Evolutionary conservation across 306 rosid genomes (phyloP).

Genomic region (Vigna hirtella): DNA sequence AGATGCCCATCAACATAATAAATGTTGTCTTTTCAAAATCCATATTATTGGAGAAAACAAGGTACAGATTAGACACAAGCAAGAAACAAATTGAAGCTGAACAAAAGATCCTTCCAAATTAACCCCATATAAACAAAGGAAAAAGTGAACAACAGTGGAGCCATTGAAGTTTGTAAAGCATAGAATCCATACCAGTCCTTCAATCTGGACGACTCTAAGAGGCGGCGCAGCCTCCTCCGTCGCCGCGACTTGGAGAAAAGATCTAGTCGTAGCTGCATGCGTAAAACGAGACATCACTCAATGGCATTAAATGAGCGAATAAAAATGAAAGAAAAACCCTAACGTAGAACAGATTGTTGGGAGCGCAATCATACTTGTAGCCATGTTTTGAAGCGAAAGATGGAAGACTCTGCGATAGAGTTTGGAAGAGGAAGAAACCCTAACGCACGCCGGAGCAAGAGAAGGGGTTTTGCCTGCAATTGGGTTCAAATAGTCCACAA

Average conservation of each 20-base stretch:
- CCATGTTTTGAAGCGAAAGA: constrained; percentile 39
- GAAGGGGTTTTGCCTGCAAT: neutral
- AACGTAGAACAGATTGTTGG: neutral
- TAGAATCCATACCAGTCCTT: constrained; percentile 73
- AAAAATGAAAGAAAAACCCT: neutral
- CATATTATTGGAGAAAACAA: neutral
- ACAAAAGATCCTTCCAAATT: neutral
- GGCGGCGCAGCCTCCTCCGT: constrained; percentile 91
- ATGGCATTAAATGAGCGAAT: neutral
- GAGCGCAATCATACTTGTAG: constrained; percentile 34
- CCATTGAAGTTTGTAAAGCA: neutral
- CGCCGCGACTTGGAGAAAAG: constrained; percentile 88
- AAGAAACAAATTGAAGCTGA: constrained; percentile 7
- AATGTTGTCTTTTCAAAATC: neutral
- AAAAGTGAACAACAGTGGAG: neutral
- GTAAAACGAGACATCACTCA: neutral
- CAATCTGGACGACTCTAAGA: constrained; percentile 93
- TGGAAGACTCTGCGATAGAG: neutral
- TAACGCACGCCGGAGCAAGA: constrained; percentile 39
- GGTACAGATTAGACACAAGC: constrained; percentile 3
- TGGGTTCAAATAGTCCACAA: constrained; percentile 37
- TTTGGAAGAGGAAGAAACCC: constrained; percentile 36
- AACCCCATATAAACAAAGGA: constrained; percentile 2
- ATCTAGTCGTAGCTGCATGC: constrained; percentile 67
- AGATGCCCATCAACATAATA: constrained; percentile 15